These are phyloP conservation scores for Talaromyces nanjingensis DNA, from an alignment of 495 filamentous ascomycete species.

Conservation along the genomic window DNA sequence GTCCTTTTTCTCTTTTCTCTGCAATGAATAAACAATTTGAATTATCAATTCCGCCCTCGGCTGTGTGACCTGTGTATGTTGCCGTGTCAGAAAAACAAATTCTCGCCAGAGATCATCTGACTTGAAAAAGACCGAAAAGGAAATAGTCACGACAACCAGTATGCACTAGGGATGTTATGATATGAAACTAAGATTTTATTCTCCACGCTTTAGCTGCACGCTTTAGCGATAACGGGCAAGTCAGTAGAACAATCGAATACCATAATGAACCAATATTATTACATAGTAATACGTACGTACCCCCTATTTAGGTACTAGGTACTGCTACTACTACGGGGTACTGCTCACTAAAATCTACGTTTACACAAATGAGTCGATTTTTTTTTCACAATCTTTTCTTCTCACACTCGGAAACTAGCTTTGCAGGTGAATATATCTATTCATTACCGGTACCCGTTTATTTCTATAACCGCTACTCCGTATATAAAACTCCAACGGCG, in stretches of 20 bases:
- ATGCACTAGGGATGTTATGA: neutral
- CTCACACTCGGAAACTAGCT: no score
- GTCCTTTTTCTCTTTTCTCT: neutral
- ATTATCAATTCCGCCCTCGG: neutral
- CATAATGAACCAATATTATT: neutral
- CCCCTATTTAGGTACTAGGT: no score
- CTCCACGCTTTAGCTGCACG: neutral
- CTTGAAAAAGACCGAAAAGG: constrained; percentile 1
- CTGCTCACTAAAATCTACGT: no score
- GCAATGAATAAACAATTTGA: neutral
- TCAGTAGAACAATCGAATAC: neutral
- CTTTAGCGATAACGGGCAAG: neutral
- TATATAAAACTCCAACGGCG: no score
- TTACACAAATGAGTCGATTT: no score
- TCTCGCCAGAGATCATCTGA: neutral
- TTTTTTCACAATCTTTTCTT: no score
- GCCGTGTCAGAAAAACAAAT: neutral
- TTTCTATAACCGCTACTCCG: no score
- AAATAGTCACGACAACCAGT: constrained; percentile 26
- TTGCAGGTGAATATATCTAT: no score
- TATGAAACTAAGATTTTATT: neutral
- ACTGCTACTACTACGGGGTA: no score
- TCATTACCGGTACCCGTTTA: no score
- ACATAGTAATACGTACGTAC: neutral
- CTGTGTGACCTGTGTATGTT: neutral